Percentiles rank a stretch among this genome's conserved stretches.
phyloP scores from a whole-genome alignment of 116 monocot species.

The Zostera marina region DNA sequence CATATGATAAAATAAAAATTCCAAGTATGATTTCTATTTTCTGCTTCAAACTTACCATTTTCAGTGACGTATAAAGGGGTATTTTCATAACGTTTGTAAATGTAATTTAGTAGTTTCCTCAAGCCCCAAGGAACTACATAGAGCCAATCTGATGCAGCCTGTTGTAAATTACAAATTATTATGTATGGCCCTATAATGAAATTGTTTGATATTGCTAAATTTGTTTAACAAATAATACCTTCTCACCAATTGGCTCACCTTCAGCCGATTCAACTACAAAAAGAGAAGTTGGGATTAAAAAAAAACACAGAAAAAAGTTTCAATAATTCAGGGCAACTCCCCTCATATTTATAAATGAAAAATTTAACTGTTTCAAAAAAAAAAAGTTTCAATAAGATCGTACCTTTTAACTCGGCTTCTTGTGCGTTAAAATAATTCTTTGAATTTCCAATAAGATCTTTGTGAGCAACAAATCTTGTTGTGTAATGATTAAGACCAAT shows the following conservation, averaged over 20 bases:
- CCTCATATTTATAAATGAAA: too few species aligned
- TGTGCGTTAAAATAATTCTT: slow-evolving; percentile 38
- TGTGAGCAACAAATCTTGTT: slow-evolving; percentile 59
- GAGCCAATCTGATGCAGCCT: slow-evolving; percentile 97
- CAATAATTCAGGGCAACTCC: too few species aligned
- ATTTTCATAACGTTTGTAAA: slow-evolving; percentile 41
- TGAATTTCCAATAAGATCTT: slow-evolving; percentile 13
- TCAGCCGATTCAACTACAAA: slow-evolving; percentile 31
- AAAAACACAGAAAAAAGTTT: too few species aligned
- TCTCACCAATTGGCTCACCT: slow-evolving; percentile 59
- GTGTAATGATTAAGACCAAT: slow-evolving; percentile 93
- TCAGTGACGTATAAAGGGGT: slow-evolving; percentile 72
- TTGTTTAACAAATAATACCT: slow-evolving; percentile 16
- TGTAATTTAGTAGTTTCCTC: slow-evolving; percentile 54
- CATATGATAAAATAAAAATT: background rate
- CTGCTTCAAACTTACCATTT: slow-evolving; percentile 45
- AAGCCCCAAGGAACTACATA: slow-evolving; percentile 90
- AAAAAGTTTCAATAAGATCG: background rate
- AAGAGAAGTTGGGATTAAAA: slow-evolving; percentile 1
- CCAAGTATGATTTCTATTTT: background rate
- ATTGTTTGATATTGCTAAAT: background rate
- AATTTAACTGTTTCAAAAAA: too few species aligned
- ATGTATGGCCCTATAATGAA: background rate
- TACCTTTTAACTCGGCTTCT: slow-evolving; percentile 67
- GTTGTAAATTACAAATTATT: slow-evolving; percentile 1